Base-by-base conservation (phyloP, 1,139 yeast genomes). In the Tardiomyces depauwii region DNA sequence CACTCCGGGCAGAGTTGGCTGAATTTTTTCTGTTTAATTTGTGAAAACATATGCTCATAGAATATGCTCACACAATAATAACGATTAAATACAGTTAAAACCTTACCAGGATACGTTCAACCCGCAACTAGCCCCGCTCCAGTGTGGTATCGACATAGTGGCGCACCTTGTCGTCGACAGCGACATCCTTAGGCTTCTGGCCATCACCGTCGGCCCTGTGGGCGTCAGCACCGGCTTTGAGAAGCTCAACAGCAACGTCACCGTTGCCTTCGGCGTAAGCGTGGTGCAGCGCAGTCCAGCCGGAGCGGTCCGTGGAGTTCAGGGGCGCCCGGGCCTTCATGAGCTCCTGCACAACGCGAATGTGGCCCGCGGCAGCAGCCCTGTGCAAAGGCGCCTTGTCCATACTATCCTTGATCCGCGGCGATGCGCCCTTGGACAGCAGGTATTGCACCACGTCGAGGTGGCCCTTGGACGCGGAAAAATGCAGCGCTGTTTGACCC, bases 251-350 rank as follows among this genome's bases (percentile, higher is more conserved):
- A 0, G 85, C 95, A 9, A 78, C 77, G 49, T 86, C 96, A 1
- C 82, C 89, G 58, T 82, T 82, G 0, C 96, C 96, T 61, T 89
- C 98, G 0, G 96, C 91, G 46, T 84, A 66, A 0, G 97, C 96
- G 62, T 87, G 95, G 62, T 87, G 95, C 53, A 89, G 63, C 0
- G 95, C 80, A 0, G 95, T 84, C 89, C 93, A 86, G 0, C 95
- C 94, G 45, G 74, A 72, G 18, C 57, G 55, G 59, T 89, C 97
- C 40, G 76, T 73, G 4, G 79, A 71, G 57, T 87, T 85, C 25
- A 88, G 60, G 18, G 86, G 83, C 2, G 82, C 77, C 45, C 74
- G 74, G 12, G 77, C 75, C 9, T 70, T 66, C n/a, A 73, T 69
- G 2, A 77, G 73, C 32, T 72, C 59, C 45, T 71, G 66, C 23